Evolutionary conservation across 2,329 filamentous ascomycete species (phyloP).

Genomic region (Dactylellina parvicollis): DNA sequence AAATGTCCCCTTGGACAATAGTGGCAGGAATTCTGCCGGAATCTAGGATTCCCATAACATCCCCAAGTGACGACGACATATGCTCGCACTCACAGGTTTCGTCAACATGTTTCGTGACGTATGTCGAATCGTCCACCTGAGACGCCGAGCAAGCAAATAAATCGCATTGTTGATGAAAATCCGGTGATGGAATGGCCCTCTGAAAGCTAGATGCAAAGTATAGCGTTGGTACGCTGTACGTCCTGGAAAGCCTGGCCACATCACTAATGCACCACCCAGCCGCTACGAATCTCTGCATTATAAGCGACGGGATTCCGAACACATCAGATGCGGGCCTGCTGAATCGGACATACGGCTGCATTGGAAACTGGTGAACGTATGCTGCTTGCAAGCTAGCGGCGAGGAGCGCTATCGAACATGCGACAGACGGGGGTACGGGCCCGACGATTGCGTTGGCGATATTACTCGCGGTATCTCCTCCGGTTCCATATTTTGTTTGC

Average conservation of each 20-base stretch:
- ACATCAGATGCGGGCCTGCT: constrained; percentile 32
- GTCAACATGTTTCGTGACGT: constrained; percentile 46
- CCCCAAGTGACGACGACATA: constrained; percentile 38
- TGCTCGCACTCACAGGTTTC: constrained; percentile 42
- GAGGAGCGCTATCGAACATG: constrained; percentile 29
- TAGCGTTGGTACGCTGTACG: constrained; percentile 25
- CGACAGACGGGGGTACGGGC: constrained; percentile 16
- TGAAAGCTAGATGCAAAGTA: constrained; percentile 40
- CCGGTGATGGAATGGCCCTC: constrained; percentile 11
- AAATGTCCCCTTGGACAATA: constrained; percentile 34
- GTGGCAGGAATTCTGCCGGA: constrained; percentile 34
- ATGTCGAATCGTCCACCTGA: constrained; percentile 47
- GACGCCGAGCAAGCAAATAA: constrained; percentile 44
- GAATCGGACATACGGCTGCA: constrained; percentile 33
- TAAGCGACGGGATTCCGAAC: constrained; percentile 27
- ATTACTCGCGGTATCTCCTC: not conserved
- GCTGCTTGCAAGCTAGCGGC: constrained; percentile 21
- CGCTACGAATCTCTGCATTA: constrained; percentile 27
- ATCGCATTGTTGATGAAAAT: constrained; percentile 34
- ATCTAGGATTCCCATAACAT: constrained; percentile 30
- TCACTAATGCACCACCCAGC: constrained; percentile 47
- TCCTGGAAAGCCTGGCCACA: constrained; percentile 30
- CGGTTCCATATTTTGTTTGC: constrained; percentile 29
- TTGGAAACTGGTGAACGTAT: constrained; percentile 17
- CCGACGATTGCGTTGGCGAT: constrained; percentile 10